Conservation (phyloP, 2,329 filamentous ascomycete genomes). For the Beauveria bassiana region DNA sequence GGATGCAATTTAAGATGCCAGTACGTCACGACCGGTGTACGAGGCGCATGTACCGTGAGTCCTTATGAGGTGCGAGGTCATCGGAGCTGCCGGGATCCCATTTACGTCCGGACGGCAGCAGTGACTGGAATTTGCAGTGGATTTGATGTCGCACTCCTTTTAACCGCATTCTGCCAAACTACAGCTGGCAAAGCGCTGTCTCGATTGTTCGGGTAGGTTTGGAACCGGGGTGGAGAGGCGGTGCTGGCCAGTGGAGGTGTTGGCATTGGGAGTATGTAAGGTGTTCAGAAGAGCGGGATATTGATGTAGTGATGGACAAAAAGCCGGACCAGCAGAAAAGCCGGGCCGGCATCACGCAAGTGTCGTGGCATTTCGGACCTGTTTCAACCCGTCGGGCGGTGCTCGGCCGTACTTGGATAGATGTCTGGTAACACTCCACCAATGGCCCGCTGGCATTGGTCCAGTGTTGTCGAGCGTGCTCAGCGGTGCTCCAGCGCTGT, state of each 20-base stretch:
- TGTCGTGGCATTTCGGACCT: constrained; percentile 13
- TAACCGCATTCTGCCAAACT: constrained; percentile 28
- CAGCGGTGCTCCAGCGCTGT: constrained; percentile 1
- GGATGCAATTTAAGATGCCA: not conserved
- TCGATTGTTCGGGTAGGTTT: constrained; percentile 6
- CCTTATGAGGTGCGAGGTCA: constrained; percentile 13
- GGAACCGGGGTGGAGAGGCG: constrained; percentile 9
- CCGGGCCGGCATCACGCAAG: not conserved
- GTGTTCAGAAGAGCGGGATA: not conserved
- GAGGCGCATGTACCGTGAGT: constrained; percentile 21
- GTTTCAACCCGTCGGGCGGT: constrained; percentile 28
- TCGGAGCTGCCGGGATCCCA: constrained; percentile 15
- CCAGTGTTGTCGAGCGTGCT: not conserved
- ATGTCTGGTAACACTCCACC: constrained; percentile 25
- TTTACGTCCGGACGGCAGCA: constrained; percentile 25
- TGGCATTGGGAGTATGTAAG: not conserved
- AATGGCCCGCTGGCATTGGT: constrained; percentile 17
- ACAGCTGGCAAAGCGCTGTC: constrained; percentile 1
- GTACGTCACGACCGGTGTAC: not conserved
- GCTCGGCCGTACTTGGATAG: constrained; percentile 30
- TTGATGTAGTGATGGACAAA: not conserved
- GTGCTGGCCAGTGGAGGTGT: too few relatives aligned
- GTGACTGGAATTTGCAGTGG: constrained; percentile 25
- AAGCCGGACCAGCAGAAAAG: not conserved
- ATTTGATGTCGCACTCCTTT: constrained; percentile 29